These are phyloP conservation scores for Hemisphaericaspora nanyangensis DNA, from an alignment of 805 yeast species.

Conservation along the genomic window DNA sequence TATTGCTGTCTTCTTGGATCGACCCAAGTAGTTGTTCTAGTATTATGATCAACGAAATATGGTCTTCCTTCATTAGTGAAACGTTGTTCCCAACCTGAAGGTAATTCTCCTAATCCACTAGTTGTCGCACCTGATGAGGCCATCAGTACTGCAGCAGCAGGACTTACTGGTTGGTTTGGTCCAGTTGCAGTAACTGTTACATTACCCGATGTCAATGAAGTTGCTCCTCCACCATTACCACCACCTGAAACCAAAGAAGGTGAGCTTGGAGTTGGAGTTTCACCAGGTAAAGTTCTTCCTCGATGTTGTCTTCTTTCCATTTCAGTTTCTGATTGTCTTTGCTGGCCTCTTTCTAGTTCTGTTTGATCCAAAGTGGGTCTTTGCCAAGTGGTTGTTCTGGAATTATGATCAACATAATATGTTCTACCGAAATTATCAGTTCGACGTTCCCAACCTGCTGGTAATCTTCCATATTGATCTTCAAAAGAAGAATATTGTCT, in stretches of 20 bases:
- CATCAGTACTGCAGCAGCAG: constrained; percentile 64
- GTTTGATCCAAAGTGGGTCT: constrained; percentile 83
- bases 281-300: constrained; percentile 83
- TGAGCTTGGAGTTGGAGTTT: constrained; percentile 33
- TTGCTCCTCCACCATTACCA: constrained; percentile 41
- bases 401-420: constrained; percentile 95
- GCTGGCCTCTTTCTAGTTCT: constrained; percentile 65
- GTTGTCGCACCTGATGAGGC: constrained; percentile 86
- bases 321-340: constrained; percentile 68
- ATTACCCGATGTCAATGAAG: constrained; percentile 36
- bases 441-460: constrained; percentile 99
- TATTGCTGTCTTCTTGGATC: constrained; percentile 99
- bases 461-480: constrained; percentile 93
- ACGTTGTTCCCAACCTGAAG: constrained; percentile 99
- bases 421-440: constrained; percentile 97
- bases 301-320: constrained; percentile 89
- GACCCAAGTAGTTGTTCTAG: constrained; percentile 99
- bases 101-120: constrained; percentile 93
- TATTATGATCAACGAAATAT: constrained; percentile 96
- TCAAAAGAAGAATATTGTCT: constrained; percentile 90
- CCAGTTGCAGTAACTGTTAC: constrained; percentile 45
- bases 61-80: constrained; percentile 98
- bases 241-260: constrained; percentile 26
- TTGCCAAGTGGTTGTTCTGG: constrained; percentile 98
- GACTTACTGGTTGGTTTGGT: constrained; percentile 51